Evolutionary conservation across 176 grass and related monocot genomes (phyloP), one percentile per base, ranked within the genome.

Genomic region (Eragrostis nindensis): DNA sequence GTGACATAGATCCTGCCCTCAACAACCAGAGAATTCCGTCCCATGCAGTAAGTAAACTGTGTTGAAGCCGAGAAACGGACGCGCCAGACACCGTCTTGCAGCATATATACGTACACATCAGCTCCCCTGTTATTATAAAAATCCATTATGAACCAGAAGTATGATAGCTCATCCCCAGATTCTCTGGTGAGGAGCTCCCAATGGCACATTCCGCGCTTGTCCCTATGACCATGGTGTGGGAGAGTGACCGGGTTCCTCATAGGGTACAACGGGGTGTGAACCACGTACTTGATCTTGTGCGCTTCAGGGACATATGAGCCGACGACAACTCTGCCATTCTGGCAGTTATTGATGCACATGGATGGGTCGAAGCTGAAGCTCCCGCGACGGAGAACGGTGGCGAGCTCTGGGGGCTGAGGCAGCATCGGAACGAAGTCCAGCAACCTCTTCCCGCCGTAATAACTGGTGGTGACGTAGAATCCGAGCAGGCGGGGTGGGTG

Each of bases 401-500:
- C 72, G 82, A 84, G 82, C 72, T 68, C 82, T 5, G 72, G 72
- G 6, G 43, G 39, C 8, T 26, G 62, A 2, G 38, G 48, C 48
- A 83, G 42, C 39, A 68, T 48, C 26, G 71, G 39, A 46, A 36
- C 32, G 32, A 36, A 36, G 2, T 36, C 32, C 32, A 36, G 32
- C 32, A 36, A 36, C 32, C 32, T 36, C 32, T 36, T 36, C 32
- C 32, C 1, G 32, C 32, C 32, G 32, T 36, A 36, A 36, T 36
- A 36, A 36, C 32, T 36, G 71, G 49, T 9, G 49, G 27, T 44
- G 38, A 82, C 7, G 56, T 82, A 82, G 27, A 47, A 45, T 13
- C 81, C 81, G 47, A 83, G 45, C 74, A 85, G 41, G 55, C 43
- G 44, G n/a, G 74, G 56, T 41, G 66, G 81, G 39, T 83, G 22